These are phyloP conservation scores for Sisymbrium irio DNA, from an alignment of 345 rosid genomes.

Conservation along the genomic window DNA sequence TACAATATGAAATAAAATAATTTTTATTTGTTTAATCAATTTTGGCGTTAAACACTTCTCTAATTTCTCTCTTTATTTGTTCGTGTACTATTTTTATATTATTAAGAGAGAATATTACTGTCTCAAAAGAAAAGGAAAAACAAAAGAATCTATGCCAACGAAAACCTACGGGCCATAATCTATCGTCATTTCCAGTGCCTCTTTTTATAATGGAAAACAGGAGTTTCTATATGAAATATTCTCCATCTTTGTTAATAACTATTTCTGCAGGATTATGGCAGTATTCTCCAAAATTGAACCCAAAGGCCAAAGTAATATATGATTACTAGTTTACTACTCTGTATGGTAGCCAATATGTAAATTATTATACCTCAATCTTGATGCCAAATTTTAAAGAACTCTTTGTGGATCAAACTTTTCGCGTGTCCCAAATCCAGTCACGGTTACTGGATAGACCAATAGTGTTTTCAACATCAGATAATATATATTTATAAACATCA, in stretches of 20 bases:
- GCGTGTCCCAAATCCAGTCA: neutral
- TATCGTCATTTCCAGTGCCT: conserved; percentile 21
- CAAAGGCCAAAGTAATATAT: conserved; percentile 7
- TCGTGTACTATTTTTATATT: neutral
- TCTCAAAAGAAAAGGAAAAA: neutral
- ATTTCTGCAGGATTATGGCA: neutral
- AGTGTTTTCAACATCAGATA: neutral
- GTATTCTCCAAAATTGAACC: neutral
- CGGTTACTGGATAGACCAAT: conserved; percentile 2
- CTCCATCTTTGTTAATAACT: neutral
- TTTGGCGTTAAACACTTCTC: neutral
- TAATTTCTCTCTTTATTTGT: neutral
- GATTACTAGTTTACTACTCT: neutral
- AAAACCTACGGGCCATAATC: conserved; percentile 36
- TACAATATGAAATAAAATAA: too few species aligned
- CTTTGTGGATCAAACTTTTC: conserved; percentile 1
- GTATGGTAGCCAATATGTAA: neutral
- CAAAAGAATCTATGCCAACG: conserved; percentile 9
- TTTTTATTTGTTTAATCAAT: neutral
- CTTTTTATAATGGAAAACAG: conserved; percentile 12
- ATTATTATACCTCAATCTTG: neutral
- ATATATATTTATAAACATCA: conserved; percentile 9
- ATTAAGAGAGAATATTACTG: conserved; percentile 17
- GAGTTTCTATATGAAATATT: neutral
- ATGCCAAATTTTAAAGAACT: neutral